Evolutionary conservation across 73 alveolate species (phyloP), one percentile per base, ranked within the genome.

Genomic region (Durusdinium trenchii): DNA sequence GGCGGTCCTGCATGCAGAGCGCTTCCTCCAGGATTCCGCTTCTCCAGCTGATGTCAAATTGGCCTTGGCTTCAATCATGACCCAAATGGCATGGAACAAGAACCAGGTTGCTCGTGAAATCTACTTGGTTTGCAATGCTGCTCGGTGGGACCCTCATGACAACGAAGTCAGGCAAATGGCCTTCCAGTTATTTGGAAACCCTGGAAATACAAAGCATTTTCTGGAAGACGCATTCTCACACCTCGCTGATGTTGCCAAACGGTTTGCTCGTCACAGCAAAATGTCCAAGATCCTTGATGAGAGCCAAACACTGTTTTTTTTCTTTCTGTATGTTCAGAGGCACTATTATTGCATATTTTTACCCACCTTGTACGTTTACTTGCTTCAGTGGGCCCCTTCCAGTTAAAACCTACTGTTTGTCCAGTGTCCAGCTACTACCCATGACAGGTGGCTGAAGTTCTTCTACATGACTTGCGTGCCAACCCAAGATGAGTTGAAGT

Each of bases 391-490:
- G 5, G 16, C 5, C 78, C 32, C 43, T 64, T 14, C 32, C 78
- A 64, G 7, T 64, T 40, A 64, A n/a, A 12, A 23, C 42, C 16
- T 64, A 4, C 38, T 64, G 38, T 64, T 9, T 23, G 32, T 23
- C 42, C 9, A 64, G 38, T 12, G 23, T 64, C 20, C 7, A 12
- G 23, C 42, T 26, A 23, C 43, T 9, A 12, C 38, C 38, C 30
- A 71, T 71, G 30, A 3, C 32, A 86, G 95, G 95, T 54, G 95
- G 95, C 43, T 46, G 32, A 86, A 61, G 62, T 57, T 38, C 81
- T 86, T 86, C 95, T 86, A 86, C 95, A 86, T 86, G 95, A 54
- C 61, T 0, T 6, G 62, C n/a, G 95, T 61, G 0, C 57, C 78
- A 2, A 1, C 57, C 43, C 81, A 57, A 5, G 23, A 12, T 1